Evolutionary conservation across 2,329 filamentous ascomycete species (phyloP).

Genomic region (Metarhizium brunneum): DNA sequence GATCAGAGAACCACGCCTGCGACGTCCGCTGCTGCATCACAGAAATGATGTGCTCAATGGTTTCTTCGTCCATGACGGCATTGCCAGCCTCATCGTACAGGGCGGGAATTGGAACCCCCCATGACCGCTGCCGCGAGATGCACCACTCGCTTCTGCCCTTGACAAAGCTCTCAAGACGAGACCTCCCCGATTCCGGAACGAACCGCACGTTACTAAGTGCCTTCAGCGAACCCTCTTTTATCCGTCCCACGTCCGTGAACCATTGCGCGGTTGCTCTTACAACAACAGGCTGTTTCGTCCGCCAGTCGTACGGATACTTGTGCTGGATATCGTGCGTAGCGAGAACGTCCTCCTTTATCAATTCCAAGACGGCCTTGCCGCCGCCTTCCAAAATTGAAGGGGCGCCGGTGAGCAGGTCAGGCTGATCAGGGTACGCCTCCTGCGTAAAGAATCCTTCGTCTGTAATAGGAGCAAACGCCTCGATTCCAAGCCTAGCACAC

Average conservation of each 20-base stretch:
- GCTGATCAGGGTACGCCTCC: conserved; percentile 65
- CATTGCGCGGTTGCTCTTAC: conserved; percentile 90
- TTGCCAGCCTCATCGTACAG: conserved; percentile 66
- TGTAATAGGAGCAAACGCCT: conserved; percentile 74
- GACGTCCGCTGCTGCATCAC: conserved; percentile 69
- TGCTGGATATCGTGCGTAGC: conserved; percentile 65
- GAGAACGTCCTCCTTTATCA: conserved; percentile 59
- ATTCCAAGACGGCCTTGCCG: conserved; percentile 56
- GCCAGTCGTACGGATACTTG: conserved; percentile 98
- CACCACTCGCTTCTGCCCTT: conserved; percentile 91
- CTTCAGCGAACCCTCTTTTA: conserved; percentile 64
- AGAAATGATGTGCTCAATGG: conserved; percentile 74
- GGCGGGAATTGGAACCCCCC: conserved; percentile 94
- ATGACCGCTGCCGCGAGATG: conserved; percentile 89
- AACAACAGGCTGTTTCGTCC: conserved; percentile 87
- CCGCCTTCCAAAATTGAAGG: conserved; percentile 65
- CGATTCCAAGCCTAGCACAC: conserved; percentile 61
- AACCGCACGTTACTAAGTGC: conserved; percentile 68
- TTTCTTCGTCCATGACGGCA: conserved; percentile 69
- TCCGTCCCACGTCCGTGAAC: conserved; percentile 86
- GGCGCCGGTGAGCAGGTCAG: conserved; percentile 53
- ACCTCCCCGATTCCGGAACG: conserved; percentile 63
- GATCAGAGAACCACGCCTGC: conserved; percentile 93
- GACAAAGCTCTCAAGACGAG: conserved; percentile 75
- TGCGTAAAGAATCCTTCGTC: conserved; percentile 72